These are phyloP conservation scores for Coemansia aciculifera DNA, from an alignment of 192 early-diverging fungal species.

Conservation along the genomic window DNA sequence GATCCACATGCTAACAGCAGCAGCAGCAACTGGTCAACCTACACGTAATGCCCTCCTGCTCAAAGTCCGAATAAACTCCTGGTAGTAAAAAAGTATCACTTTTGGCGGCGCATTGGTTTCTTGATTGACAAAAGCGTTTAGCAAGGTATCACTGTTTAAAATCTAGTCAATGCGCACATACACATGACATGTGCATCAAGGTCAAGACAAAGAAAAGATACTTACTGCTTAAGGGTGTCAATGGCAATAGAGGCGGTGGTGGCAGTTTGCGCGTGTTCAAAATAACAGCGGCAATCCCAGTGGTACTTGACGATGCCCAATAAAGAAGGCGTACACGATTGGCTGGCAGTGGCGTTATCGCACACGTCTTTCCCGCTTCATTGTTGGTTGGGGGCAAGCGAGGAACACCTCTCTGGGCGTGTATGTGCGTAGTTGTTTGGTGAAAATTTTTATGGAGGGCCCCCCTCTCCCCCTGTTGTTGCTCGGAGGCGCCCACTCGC, in stretches of 20 bases:
- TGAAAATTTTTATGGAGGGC: slow-evolving; percentile 8
- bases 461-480: slow-evolving; percentile 1
- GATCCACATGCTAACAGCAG: not conserved
- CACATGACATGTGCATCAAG: not conserved
- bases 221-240: not conserved
- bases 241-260: not conserved
- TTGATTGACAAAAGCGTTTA: not conserved
- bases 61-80: not conserved
- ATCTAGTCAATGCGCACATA: not conserved
- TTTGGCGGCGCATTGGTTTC: not conserved
- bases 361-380: not conserved
- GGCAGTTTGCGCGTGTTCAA: not conserved
- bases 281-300: slow-evolving; percentile 2
- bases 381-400: slow-evolving; percentile 1
- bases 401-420: not conserved
- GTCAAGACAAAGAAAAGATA: not conserved
- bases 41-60: not conserved
- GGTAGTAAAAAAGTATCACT: not conserved
- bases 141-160: not conserved
- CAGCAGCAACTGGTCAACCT: not conserved
- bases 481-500: not conserved
- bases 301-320: not conserved
- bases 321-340: slow-evolving; percentile 1
- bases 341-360: slow-evolving; percentile 28
- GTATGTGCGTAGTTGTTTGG: too few species aligned